Evolutionary conservation across 352 stramenopile species (phyloP).

Genomic region (Phytophthora rubi): DNA sequence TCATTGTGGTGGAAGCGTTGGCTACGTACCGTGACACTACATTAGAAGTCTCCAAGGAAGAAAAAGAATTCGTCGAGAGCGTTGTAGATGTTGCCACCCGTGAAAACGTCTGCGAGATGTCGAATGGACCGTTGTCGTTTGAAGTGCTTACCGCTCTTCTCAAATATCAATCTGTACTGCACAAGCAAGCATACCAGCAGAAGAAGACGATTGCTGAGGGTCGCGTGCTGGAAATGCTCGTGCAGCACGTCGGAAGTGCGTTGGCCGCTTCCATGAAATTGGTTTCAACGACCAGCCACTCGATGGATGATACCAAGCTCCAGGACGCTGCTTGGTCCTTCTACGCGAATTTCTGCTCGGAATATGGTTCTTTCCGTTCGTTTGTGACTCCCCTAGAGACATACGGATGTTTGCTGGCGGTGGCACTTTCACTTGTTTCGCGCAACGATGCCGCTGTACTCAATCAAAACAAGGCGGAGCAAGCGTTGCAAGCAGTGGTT

Average conservation of each 20-base stretch:
- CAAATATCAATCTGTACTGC: conserved; percentile 51
- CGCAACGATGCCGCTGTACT: neutral
- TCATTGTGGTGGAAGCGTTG: conserved; percentile 47
- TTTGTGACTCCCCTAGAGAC: conserved; percentile 55
- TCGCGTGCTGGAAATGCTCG: conserved; percentile 26
- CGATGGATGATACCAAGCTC: conserved; percentile 16
- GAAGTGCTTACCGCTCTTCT: conserved; percentile 56
- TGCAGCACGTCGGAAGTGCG: conserved; percentile 36
- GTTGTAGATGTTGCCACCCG: conserved; percentile 33
- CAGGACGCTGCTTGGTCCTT: conserved; percentile 51
- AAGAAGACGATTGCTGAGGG: conserved; percentile 8
- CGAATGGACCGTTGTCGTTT: conserved; percentile 41
- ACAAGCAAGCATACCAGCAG: conserved; percentile 21
- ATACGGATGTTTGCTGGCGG: conserved; percentile 70
- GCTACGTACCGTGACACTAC: conserved; percentile 23
- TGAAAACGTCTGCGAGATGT: conserved; percentile 25
- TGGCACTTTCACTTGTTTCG: conserved; percentile 41
- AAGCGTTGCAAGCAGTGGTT: conserved; percentile 53
- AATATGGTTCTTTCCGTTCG: conserved; percentile 55
- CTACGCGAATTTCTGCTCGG: conserved; percentile 59
- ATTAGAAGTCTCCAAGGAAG: conserved; percentile 26
- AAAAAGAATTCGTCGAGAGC: conserved; percentile 41
- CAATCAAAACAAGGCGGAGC: conserved; percentile 19
- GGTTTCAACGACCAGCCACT: conserved; percentile 26
- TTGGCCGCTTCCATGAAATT: conserved; percentile 59